A percentile compares a stretch with the other conserved stretches of the same genome.
Evolutionary conservation across 208 protist species (phyloP).

Genomic region (Leishmania tarentolae): DNA sequence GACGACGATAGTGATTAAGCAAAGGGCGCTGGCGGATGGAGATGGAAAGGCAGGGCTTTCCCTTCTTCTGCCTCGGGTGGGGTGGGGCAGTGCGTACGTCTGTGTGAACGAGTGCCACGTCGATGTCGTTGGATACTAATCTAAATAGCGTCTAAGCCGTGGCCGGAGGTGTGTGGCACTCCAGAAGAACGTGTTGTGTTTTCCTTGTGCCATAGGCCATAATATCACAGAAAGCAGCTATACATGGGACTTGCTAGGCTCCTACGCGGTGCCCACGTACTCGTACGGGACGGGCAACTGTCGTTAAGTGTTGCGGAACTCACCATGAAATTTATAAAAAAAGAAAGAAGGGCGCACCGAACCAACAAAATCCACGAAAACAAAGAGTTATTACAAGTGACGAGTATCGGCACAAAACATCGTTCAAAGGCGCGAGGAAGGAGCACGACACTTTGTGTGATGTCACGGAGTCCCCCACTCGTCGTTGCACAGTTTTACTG

Average conservation of each 20-base stretch:
- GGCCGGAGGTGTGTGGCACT: neutral
- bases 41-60: neutral
- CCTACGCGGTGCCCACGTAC: neutral
- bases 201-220: neutral
- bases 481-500: neutral
- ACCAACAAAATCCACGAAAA: no score
- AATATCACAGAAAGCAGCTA: neutral
- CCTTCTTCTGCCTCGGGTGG: no score
- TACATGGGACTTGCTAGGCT: neutral
- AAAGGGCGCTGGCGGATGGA: neutral
- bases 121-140: neutral
- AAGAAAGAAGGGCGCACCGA: no score
- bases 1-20: conserved; percentile 19
- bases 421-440: neutral
- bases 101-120: neutral
- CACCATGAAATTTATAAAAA: no score
- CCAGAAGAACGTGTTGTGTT: neutral
- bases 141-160: neutral
- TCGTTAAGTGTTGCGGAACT: no score
- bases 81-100: neutral
- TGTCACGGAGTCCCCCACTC: neutral
- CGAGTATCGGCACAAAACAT: neutral
- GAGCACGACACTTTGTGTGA: no score
- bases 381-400: neutral
- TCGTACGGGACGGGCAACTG: neutral